Evolutionary conservation across 2,329 filamentous ascomycete species (phyloP).

Genomic region (Colletotrichum tropicicola): DNA sequence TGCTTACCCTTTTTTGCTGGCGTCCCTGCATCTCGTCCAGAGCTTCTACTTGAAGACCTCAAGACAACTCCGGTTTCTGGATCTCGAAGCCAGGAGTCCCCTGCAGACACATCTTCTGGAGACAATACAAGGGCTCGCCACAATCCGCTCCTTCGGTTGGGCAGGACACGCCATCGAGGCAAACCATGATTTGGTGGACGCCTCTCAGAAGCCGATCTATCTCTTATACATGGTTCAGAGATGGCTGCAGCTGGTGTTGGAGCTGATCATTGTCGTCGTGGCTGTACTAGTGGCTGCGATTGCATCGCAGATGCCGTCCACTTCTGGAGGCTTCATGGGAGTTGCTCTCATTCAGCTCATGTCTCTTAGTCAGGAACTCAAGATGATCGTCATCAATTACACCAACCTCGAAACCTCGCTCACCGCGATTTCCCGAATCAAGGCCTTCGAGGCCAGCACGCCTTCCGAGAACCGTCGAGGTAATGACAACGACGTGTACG

Average conservation of each 20-base stretch:
- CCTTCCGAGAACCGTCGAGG: conserved; percentile 38
- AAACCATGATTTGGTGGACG: conserved; percentile 47
- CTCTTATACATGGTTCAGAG: conserved; percentile 57
- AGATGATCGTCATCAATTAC: conserved; percentile 42
- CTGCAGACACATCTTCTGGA: conserved; percentile 62
- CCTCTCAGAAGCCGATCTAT: conserved; percentile 59
- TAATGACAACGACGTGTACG: no score
- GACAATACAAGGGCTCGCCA: conserved; percentile 54
- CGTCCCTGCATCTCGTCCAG: conserved; percentile 47
- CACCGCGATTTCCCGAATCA: conserved; percentile 44
- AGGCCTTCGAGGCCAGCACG: conserved; percentile 38
- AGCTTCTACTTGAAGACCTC: conserved; percentile 64
- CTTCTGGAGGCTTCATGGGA: conserved; percentile 41
- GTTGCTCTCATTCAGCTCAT: conserved; percentile 37
- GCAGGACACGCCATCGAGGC: conserved; percentile 45
- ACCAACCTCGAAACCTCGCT: conserved; percentile 46
- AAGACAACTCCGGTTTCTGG: conserved; percentile 61
- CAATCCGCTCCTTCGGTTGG: conserved; percentile 61
- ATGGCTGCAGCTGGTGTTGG: conserved; percentile 57
- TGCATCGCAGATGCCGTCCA: conserved; percentile 28
- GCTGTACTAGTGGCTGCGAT: conserved; percentile 58
- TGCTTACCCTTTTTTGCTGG: background rate
- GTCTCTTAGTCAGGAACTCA: conserved; percentile 38
- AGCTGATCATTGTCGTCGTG: conserved; percentile 59
- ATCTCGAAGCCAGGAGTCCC: conserved; percentile 58